Conservation (phyloP, 768 basidiomycete species). For the Lepiota venenata region DNA sequence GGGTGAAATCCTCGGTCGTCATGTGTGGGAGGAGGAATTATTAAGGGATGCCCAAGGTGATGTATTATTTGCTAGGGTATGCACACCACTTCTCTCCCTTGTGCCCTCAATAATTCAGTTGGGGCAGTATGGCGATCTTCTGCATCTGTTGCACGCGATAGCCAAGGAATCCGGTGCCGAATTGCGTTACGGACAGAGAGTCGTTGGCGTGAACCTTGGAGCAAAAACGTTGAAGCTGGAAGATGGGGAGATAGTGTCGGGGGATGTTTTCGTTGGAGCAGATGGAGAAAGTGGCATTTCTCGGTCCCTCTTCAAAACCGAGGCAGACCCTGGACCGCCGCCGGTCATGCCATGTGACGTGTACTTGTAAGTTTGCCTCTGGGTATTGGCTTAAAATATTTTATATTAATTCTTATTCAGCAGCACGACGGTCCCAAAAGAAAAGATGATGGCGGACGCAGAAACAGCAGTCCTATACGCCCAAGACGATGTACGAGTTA, state of each 20-base stretch:
- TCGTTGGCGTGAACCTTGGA: constrained; percentile 25
- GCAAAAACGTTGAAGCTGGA: constrained; percentile 29
- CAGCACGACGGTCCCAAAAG: constrained; percentile 39
- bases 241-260: constrained; percentile 38
- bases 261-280: constrained; percentile 57
- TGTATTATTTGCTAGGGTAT: constrained; percentile 32
- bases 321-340: constrained; percentile 23
- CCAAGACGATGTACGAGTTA: constrained; percentile 17
- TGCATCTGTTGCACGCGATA: constrained; percentile 43
- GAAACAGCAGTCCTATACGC: constrained; percentile 30
- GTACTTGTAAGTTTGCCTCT: constrained; percentile 37
- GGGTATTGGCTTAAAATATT: neutral
- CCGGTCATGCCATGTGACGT: constrained; percentile 30
- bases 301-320: constrained; percentile 27
- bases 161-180: constrained; percentile 42
- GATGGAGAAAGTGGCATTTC: constrained; percentile 45
- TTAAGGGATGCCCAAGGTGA: constrained; percentile 41
- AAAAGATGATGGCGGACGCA: constrained; percentile 36
- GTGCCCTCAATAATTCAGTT: neutral
- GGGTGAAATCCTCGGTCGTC: constrained; percentile 45
- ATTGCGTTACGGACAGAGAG: constrained; percentile 32
- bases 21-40: constrained; percentile 51
- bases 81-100: constrained; percentile 22
- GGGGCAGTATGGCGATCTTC: constrained; percentile 42
- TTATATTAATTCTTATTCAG: neutral